Evolutionary conservation across 169 alveolate species (phyloP).

Genomic region (Cyclospora cayetanensis): DNA sequence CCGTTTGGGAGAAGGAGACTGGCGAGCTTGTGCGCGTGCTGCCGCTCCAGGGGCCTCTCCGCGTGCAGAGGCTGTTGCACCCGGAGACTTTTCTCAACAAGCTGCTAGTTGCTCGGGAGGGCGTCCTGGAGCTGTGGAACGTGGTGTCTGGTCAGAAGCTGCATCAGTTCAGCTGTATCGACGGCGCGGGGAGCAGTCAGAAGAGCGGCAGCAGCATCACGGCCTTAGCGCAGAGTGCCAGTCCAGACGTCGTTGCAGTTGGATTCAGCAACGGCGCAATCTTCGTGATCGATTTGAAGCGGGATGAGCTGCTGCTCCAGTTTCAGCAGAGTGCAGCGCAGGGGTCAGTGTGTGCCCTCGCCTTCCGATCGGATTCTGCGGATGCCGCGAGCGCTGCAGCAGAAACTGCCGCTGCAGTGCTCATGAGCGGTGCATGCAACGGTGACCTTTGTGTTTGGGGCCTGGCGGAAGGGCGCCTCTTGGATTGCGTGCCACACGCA

Average conservation of each 20-base stretch:
- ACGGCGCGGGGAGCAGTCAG: neutral
- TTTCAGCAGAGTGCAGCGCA: constrained; percentile 31
- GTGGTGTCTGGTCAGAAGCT: neutral
- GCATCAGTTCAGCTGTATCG: neutral
- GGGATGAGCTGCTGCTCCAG: constrained; percentile 34
- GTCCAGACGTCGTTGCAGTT: constrained; percentile 41
- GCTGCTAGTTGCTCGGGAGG: neutral
- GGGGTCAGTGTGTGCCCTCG: constrained; percentile 42
- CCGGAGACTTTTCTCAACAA: neutral
- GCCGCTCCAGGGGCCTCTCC: too few species aligned
- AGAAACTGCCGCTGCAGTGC: constrained; percentile 11
- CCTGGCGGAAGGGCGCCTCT: neutral
- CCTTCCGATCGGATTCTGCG: constrained; percentile 31
- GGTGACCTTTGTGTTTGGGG: constrained; percentile 54
- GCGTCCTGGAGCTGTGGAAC: too few species aligned
- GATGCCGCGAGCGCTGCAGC: neutral
- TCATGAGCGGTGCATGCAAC: constrained; percentile 34
- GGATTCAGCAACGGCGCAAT: constrained; percentile 37
- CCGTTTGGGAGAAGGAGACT: neutral
- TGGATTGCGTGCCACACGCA: neutral
- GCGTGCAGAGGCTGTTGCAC: too few species aligned
- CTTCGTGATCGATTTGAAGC: neutral
- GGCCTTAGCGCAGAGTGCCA: neutral
- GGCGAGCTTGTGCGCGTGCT: constrained; percentile 3
- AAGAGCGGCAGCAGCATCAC: constrained; percentile 31